Evolutionary conservation across 148 eudicot genomes (phyloP), one percentile per base, ranked within the genome.

Genomic region (Arbutus unedo): DNA sequence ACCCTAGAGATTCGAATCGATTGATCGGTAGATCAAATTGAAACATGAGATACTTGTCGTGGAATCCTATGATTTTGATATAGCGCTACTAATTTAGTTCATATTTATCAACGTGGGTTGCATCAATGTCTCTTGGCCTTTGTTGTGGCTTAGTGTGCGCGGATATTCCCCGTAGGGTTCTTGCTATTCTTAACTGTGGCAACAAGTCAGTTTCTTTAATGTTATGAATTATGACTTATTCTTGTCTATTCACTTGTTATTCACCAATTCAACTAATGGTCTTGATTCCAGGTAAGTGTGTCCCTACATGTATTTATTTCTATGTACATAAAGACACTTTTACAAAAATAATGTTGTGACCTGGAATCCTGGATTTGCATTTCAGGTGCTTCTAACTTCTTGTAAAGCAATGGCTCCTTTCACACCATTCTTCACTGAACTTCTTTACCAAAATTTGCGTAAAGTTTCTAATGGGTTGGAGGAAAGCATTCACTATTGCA

Each of bases 391-490:
- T 79, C 78, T 94, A 81, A 94, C 99, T 56, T 91, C 97, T 76
- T 94, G 98, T 71, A 92, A 92, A 87, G 93, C 94, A 53, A 96
- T 96, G 99, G 94, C 99, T 87, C 99, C 98, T 6, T 93, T 94
- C 82, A 96, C 98, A 1, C 99, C 99, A 50, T 96, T 94, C 84
- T 96, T 96, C 84, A 93, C 98, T 18, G 99, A 96, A 85, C 93
- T 92, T 74, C 93, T 96, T 47, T 94, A 96, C 86, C 94, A 93
- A 85, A 96, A 96, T 83, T 55, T 96, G 89, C 90, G 94, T 56
- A 94, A 91, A 87, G 96, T 89, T 78, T 83, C 53, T 76, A 67
- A 83, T 79, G 96, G 92, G 74, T 87, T 92, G 8, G 98, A 93
- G 85, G 95, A 94, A 83, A 96, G 99, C 89, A 91, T 96, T 81